phyloP scores from a whole-genome alignment of 768 basidiomycete genomes.

The Naematelia encephala region DNA sequence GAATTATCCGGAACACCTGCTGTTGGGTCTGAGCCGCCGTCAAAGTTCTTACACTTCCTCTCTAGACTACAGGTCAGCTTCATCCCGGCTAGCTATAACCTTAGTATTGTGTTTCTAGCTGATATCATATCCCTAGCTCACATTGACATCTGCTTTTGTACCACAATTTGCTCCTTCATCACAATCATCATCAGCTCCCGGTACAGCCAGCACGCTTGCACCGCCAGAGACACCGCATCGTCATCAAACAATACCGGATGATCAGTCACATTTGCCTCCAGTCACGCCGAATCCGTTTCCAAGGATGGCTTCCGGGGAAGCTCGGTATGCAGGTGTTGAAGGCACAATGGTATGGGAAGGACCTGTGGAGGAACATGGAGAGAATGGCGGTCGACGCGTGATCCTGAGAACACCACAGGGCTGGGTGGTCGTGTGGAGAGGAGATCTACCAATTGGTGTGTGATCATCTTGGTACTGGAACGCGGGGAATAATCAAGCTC shows the following conservation, averaged over 20 bases:
- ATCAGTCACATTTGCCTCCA: conserved; percentile 56
- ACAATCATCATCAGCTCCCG: not conserved
- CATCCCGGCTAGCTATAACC: not conserved
- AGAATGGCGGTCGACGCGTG: conserved; percentile 50
- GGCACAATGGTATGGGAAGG: conserved; percentile 64
- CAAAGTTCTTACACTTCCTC: not conserved
- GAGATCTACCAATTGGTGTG: conserved; percentile 77
- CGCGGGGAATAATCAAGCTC: not conserved
- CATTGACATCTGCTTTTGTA: conserved; percentile 72
- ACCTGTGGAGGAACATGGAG: conserved; percentile 14
- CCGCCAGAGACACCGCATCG: conserved; percentile 11
- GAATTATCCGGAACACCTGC: conserved; percentile 8
- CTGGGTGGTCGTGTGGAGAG: conserved; percentile 78
- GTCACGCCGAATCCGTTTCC: conserved; percentile 82
- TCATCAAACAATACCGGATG: conserved; percentile 54
- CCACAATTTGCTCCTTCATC: conserved; percentile 23
- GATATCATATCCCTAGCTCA: conserved; percentile 50
- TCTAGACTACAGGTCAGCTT: conserved; percentile 17
- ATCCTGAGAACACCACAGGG: conserved; percentile 64
- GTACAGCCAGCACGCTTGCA: conserved; percentile 3
- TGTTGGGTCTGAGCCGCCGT: not conserved
- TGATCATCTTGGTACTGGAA: conserved; percentile 20
- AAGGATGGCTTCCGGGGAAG: conserved; percentile 66
- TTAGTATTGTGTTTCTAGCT: not conserved
- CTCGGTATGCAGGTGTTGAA: conserved; percentile 71